Conservation (phyloP, 306 rosid species). For the Arachis stenosperma region DNA sequence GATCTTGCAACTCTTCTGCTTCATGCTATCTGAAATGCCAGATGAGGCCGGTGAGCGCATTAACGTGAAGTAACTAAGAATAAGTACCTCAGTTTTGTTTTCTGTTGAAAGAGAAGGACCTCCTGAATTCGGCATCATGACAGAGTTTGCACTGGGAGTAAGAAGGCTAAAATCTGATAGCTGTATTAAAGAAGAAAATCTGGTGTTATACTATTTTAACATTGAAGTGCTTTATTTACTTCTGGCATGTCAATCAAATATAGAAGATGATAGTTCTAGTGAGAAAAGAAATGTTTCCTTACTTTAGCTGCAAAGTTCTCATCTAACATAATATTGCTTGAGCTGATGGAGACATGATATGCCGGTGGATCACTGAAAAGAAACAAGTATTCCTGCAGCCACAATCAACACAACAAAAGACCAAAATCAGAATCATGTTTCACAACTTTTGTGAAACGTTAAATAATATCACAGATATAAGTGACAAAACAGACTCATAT, state of each 20-base stretch:
- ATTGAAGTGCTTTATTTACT: conserved; percentile 24
- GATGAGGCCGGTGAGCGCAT: conserved; percentile 22
- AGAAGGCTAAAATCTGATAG: conserved; percentile 72
- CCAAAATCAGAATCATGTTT: conserved; percentile 28
- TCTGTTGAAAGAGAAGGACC: conserved; percentile 48
- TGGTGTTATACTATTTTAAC: conserved; percentile 5
- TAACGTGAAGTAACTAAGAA: not conserved
- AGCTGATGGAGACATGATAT: conserved; percentile 74
- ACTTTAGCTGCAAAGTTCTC: conserved; percentile 86
- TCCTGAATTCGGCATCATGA: conserved; percentile 49
- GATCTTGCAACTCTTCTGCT: conserved; percentile 58
- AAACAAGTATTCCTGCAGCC: conserved; percentile 82
- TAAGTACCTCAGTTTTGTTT: not conserved
- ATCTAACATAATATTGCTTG: conserved; percentile 84
- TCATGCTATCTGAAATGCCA: conserved; percentile 56
- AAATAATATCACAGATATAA: not conserved
- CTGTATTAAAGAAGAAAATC: conserved; percentile 49
- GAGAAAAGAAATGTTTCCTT: conserved; percentile 37
- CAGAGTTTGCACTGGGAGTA: conserved; percentile 47
- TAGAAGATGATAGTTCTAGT: conserved; percentile 5
- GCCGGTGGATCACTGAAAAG: conserved; percentile 80
- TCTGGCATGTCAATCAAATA: conserved; percentile 24
- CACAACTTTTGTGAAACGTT: conserved; percentile 17
- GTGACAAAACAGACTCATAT: conserved; percentile 10
- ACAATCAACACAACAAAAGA: conserved; percentile 29